Evolutionary conservation across 1,284 basidiomycete species (phyloP).

Genomic region (Testicularia cyperi): DNA sequence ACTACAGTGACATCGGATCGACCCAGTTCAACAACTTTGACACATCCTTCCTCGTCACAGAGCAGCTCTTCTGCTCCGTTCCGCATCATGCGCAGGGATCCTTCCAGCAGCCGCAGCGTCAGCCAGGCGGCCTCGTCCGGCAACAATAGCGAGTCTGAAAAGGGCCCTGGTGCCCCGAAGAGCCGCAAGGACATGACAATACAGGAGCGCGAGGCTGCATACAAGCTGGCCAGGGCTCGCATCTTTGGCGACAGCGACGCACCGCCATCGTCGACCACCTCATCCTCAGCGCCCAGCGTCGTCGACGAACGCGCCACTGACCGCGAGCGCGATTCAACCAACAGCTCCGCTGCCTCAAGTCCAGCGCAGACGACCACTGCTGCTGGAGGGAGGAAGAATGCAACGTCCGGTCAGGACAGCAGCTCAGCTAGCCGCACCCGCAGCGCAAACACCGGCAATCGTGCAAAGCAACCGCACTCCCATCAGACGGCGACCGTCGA

Average conservation of each 20-base stretch:
- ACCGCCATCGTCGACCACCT: conserved; percentile 13
- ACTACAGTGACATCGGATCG: too few species aligned
- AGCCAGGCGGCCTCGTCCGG: not conserved
- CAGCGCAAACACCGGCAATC: too few species aligned
- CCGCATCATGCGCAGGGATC: conserved; percentile 44
- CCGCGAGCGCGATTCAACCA: too few species aligned
- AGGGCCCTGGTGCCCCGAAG: conserved; percentile 11
- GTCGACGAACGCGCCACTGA: too few species aligned
- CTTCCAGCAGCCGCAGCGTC: conserved; percentile 15
- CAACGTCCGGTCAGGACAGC: too few species aligned
- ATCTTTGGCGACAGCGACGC: conserved; percentile 42
- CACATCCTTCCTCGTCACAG: conserved; percentile 10
- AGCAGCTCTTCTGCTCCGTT: conserved; percentile 8
- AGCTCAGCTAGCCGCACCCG: too few species aligned
- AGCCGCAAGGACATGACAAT: conserved; percentile 48
- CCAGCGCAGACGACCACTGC: too few species aligned
- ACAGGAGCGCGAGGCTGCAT: conserved; percentile 49
- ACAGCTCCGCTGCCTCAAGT: too few species aligned
- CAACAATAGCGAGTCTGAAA: conserved; percentile 17
- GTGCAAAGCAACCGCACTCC: too few species aligned
- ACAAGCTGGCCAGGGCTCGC: conserved; percentile 46
- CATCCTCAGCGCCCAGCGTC: too few species aligned
- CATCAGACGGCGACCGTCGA: not conserved
- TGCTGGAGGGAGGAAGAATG: too few species aligned
- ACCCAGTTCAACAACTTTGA: conserved; percentile 3